Conservation (phyloP, 148 eudicot genomes). For the Spergularia bocconei region DNA sequence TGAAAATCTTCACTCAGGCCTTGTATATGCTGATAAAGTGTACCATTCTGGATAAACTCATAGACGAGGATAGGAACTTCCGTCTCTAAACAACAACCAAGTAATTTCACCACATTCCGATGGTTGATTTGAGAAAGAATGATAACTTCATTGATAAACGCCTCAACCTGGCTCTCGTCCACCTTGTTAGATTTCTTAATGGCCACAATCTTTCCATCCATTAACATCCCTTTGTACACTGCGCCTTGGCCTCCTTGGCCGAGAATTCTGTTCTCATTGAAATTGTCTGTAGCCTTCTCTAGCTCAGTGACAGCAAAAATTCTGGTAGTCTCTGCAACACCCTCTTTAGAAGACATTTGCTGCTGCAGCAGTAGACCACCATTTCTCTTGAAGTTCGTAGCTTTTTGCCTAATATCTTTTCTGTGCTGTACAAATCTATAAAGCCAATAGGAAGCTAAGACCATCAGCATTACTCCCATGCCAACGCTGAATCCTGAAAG, state of each 20-base stretch:
- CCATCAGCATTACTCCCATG: neutral
- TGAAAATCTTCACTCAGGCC: conserved; percentile 18
- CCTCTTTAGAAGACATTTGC: conserved; percentile 7
- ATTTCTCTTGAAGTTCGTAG: conserved; percentile 7
- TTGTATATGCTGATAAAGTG: conserved; percentile 18
- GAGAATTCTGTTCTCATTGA: conserved; percentile 3
- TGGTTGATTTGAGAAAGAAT: conserved; percentile 21
- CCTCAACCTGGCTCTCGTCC: conserved; percentile 14
- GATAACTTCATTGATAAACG: conserved; percentile 18
- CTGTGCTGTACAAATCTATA: neutral
- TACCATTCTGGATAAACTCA: conserved; percentile 21
- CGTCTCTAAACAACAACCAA: conserved; percentile 26
- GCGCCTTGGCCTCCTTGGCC: conserved; percentile 19
- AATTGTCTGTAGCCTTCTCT: neutral
- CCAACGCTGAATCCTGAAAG: conserved; percentile 10
- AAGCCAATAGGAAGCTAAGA: conserved; percentile 8
- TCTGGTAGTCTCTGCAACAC: conserved; percentile 4
- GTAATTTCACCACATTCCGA: conserved; percentile 17
- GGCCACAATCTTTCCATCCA: conserved; percentile 13
- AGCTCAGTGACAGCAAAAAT: conserved; percentile 9
- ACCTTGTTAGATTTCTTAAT: conserved; percentile 15
- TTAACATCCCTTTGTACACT: conserved; percentile 10
- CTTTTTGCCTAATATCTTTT: conserved; percentile 13
- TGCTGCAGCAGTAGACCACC: conserved; percentile 11
- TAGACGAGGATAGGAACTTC: conserved; percentile 20